Base-by-base conservation (phyloP, 768 basidiomycete species). In the Tulasnella sp. region DNA sequence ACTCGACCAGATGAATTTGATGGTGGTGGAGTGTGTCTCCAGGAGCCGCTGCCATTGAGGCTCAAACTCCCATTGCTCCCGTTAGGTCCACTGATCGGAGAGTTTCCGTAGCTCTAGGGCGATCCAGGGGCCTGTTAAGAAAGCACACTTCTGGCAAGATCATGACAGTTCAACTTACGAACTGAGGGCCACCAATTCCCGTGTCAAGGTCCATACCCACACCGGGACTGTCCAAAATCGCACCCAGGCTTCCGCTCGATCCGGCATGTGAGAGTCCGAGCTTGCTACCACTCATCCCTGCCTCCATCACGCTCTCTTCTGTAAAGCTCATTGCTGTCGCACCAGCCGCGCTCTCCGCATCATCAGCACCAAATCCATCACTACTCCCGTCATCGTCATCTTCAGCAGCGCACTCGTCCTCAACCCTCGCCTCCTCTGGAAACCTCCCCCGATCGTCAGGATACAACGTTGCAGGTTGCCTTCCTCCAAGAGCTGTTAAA, bases 171-270 rank as follows among this genome's bases (percentile, higher is more conserved):
- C n/a, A 5, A 48, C 46, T 48, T n/a, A 48, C 46, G 27, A 45
- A 56, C 31, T 22, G 31, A 56, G 43, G 42, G 17, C 21, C 43
- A n/a, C 31, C 41, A 34, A 55, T 55, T 43, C 27, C 50, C 30
- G 61, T 54, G 25, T 62, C 61, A 12, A 62, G 30, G 51, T 62
- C 61, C 61, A 62, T 62, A 9, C 60, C 61, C 8, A 24, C 49
- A 15, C 34, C 34, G 3, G 61, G 60, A 49, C 60, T 61, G 15
- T 54, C 56, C 56, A 59, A 17, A 3, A 52, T 52, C 10, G n/a
- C 41, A 2, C 43, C 49, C 15, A 57, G 27, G 50, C 60, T 61
- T 19, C 34, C 52, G 45, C 60, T 56, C 15, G 53, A 61, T n/a
- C 60, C 52, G 30, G 60, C 30, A 38, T 49, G 49, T 53, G 31